These are phyloP conservation scores for Colletotrichum somersetense DNA, from an alignment of 2,329 filamentous ascomycete species.

Conservation along the genomic window DNA sequence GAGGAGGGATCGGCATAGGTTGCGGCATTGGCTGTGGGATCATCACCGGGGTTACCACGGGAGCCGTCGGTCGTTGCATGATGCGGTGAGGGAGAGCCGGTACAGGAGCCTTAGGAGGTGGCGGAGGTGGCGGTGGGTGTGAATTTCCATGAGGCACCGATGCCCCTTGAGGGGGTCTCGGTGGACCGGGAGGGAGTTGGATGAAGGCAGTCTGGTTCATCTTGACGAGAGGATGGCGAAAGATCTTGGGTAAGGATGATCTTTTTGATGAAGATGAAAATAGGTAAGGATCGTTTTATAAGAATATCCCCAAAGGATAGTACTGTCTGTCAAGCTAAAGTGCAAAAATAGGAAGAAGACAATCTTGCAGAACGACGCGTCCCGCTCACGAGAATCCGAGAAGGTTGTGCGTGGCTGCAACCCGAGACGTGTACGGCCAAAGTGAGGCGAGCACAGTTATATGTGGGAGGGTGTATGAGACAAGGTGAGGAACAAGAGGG, in stretches of 20 bases:
- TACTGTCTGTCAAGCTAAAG: constrained; percentile 1
- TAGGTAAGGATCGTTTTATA: constrained; percentile 21
- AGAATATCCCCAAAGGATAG: neutral
- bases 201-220: constrained; percentile 27
- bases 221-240: constrained; percentile 5
- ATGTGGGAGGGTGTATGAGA: constrained; percentile 29
- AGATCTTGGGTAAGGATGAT: neutral
- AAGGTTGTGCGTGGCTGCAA: neutral
- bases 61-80: constrained; percentile 2
- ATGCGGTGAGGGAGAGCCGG: neutral
- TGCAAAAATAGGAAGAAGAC: constrained; percentile 2
- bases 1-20: constrained; percentile 25
- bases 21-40: constrained; percentile 6
- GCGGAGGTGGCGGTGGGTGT: constrained; percentile 21
- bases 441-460: constrained; percentile 36
- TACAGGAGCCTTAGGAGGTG: neutral
- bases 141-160: neutral
- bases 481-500: constrained; percentile 27
- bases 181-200: constrained; percentile 3
- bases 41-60: neutral
- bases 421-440: constrained; percentile 17
- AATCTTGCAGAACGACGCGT: neutral
- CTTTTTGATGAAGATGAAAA: neutral
- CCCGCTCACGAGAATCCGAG: neutral
- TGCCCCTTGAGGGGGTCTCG: constrained; percentile 13